Percentiles rank a stretch among this genome's conserved stretches.
Evolutionary conservation across 805 yeast species (phyloP).

Genomic region (Teunomyces atbi): DNA sequence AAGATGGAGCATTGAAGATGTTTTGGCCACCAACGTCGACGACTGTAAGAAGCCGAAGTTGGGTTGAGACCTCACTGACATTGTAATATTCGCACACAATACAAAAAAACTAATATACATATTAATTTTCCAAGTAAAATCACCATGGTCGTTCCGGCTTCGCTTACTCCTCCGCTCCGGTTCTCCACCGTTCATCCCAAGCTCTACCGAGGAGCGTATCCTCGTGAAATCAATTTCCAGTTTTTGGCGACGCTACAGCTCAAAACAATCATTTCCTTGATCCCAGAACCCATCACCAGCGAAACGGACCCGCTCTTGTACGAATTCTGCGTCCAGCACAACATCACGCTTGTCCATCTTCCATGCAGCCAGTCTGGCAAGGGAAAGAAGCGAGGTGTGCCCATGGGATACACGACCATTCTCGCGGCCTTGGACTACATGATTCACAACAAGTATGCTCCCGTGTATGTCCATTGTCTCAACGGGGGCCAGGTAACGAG

Average conservation of each 20-base stretch:
- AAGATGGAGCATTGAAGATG: slow-evolving; percentile 79
- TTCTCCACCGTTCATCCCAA: slow-evolving; percentile 69
- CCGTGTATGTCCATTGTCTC: slow-evolving; percentile 80
- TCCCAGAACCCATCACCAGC: slow-evolving; percentile 67
- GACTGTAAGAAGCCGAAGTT: slow-evolving; percentile 47
- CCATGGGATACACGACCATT: slow-evolving; percentile 66
- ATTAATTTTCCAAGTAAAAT: background rate
- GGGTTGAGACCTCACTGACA: slow-evolving; percentile 9
- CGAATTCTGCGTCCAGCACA: slow-evolving; percentile 50
- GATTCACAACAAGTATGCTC: slow-evolving; percentile 57
- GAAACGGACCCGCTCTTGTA: slow-evolving; percentile 51
- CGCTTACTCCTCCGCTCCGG: slow-evolving; percentile 71
- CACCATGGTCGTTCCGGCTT: slow-evolving; percentile 13
- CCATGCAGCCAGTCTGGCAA: slow-evolving; percentile 68
- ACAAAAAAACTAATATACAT: background rate
- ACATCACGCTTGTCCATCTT: slow-evolving; percentile 67
- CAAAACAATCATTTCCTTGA: slow-evolving; percentile 71
- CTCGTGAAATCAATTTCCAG: slow-evolving; percentile 68
- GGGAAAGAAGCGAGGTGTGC: slow-evolving; percentile 80
- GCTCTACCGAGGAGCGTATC: slow-evolving; percentile 83
- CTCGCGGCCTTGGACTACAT: slow-evolving; percentile 59
- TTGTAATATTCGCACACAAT: background rate
- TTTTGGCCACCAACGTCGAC: slow-evolving; percentile 65
- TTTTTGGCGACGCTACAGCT: slow-evolving; percentile 66
- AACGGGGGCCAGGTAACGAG: slow-evolving; percentile 90